Evolutionary conservation across 164 flowering plant species (phyloP).

Genomic region (Vitis amurensis): DNA sequence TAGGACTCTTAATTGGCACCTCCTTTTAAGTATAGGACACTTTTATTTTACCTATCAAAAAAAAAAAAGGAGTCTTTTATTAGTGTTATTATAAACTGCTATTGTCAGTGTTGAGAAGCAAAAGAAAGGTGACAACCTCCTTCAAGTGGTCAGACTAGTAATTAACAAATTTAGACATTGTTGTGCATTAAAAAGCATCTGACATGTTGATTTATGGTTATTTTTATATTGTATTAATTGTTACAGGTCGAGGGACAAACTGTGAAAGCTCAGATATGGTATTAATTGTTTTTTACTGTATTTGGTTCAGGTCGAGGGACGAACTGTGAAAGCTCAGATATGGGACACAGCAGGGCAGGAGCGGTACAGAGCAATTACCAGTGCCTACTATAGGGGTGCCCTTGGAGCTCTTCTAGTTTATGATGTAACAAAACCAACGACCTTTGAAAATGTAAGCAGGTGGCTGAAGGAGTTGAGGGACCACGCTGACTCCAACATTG

Average conservation of each 20-base stretch:
- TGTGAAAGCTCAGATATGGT: constrained; percentile 74
- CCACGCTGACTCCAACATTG: constrained; percentile 72
- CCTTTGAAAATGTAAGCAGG: constrained; percentile 66
- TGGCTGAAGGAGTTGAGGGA: constrained; percentile 77
- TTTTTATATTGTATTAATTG: too few species aligned
- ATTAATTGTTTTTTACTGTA: background rate
- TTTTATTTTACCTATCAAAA: too few species aligned
- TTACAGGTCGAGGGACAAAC: constrained; percentile 66
- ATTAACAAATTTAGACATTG: too few species aligned
- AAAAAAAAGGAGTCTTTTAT: too few species aligned
- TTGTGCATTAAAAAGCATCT: too few species aligned
- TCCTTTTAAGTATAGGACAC: too few species aligned
- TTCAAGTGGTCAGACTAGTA: too few species aligned
- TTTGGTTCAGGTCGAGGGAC: constrained; percentile 58
- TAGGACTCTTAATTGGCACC: too few species aligned
- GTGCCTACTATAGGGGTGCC: constrained; percentile 77
- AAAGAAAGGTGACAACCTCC: too few species aligned
- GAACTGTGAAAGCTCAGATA: constrained; percentile 69
- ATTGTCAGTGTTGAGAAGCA: too few species aligned
- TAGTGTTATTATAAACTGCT: too few species aligned
- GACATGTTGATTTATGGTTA: too few species aligned
- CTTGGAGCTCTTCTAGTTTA: constrained; percentile 76
- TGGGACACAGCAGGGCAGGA: constrained; percentile 86
- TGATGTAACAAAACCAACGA: constrained; percentile 67
- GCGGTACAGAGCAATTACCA: constrained; percentile 75